Percentiles rank a stretch among this genome's conserved stretches.
phyloP scores from a whole-genome alignment of 768 basidiomycete species.

The Pleurotus pulmonarius region DNA sequence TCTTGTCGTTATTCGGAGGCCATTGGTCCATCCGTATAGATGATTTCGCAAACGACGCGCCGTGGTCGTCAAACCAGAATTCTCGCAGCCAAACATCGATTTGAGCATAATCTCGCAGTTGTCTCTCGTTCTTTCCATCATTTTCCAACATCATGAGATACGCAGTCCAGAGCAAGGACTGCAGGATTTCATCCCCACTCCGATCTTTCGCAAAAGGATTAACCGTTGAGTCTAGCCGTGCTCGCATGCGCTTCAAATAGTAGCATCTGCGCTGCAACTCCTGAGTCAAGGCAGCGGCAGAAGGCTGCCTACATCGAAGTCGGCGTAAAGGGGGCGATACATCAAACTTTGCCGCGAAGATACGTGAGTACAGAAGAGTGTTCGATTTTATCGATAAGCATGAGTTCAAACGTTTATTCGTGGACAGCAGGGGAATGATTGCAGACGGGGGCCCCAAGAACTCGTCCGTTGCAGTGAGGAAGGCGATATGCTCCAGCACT shows the following conservation, averaged over 20 bases:
- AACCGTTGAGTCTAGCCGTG: conserved; percentile 33
- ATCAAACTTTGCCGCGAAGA: conserved; percentile 72
- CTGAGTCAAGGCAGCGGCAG: conserved; percentile 44
- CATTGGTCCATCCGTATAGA: conserved; percentile 44
- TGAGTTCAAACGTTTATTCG: conserved; percentile 44
- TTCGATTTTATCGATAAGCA: conserved; percentile 51
- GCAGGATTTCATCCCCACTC: conserved; percentile 23
- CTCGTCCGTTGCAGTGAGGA: conserved; percentile 48
- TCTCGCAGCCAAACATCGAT: conserved; percentile 62
- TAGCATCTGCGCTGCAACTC: conserved; percentile 66
- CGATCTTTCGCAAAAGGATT: conserved; percentile 19
- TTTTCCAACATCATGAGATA: conserved; percentile 83
- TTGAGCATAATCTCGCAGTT: conserved; percentile 65
- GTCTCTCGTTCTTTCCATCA: conserved; percentile 65
- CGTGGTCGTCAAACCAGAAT: conserved; percentile 62
- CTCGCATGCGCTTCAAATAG: conserved; percentile 53
- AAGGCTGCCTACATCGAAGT: conserved; percentile 35
- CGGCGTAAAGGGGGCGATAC: conserved; percentile 43
- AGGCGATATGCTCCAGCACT: conserved; percentile 76
- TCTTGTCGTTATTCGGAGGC: conserved; percentile 50
- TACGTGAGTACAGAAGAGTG: conserved; percentile 67
- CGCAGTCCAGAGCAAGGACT: conserved; percentile 59
- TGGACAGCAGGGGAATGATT: conserved; percentile 51
- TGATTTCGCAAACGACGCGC: conserved; percentile 47
- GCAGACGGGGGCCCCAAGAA: conserved; percentile 60